Evolutionary conservation across 352 stramenopile genomes (phyloP).

Genomic region (Pythium aphanidermatum): DNA sequence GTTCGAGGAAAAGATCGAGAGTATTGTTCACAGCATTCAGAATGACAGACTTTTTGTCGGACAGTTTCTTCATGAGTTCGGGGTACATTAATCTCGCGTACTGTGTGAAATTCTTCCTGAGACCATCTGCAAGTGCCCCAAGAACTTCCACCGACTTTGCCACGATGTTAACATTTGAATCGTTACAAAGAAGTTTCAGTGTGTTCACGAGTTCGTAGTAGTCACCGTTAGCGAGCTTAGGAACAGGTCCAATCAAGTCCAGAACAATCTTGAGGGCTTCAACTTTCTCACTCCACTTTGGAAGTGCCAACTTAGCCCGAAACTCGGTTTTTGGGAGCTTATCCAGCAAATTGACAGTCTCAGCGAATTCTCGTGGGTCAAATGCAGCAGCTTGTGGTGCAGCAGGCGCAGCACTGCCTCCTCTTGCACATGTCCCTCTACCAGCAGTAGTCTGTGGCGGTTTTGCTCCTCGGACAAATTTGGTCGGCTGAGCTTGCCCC

Average conservation of each 20-base stretch:
- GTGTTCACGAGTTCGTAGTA: constrained; percentile 85
- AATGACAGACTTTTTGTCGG: constrained; percentile 84
- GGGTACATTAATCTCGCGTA: constrained; percentile 73
- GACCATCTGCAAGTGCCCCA: constrained; percentile 64
- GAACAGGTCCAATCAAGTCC: constrained; percentile 70
- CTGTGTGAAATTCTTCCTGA: constrained; percentile 77
- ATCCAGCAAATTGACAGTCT: constrained; percentile 76
- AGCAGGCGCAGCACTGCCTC: constrained; percentile 2
- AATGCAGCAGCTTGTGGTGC: constrained; percentile 34
- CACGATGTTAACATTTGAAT: constrained; percentile 86
- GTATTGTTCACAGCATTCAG: constrained; percentile 80
- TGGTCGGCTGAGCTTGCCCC: constrained; percentile 61
- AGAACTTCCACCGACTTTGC: constrained; percentile 83
- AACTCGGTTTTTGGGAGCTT: constrained; percentile 81
- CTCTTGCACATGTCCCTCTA: constrained; percentile 6
- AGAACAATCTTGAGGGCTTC: constrained; percentile 83
- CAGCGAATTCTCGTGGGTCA: constrained; percentile 79
- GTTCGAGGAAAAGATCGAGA: constrained; percentile 72
- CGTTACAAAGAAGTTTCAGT: constrained; percentile 70
- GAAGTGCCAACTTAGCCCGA: constrained; percentile 56
- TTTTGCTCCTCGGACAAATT: constrained; percentile 63
- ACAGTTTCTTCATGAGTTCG: constrained; percentile 77
- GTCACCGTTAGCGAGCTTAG: constrained; percentile 81
- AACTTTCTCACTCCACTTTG: constrained; percentile 88
- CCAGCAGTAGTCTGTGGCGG: constrained; percentile 10